Evolutionary conservation across 1,139 yeast species (phyloP).

Genomic region (Pichiaceae sp.): DNA sequence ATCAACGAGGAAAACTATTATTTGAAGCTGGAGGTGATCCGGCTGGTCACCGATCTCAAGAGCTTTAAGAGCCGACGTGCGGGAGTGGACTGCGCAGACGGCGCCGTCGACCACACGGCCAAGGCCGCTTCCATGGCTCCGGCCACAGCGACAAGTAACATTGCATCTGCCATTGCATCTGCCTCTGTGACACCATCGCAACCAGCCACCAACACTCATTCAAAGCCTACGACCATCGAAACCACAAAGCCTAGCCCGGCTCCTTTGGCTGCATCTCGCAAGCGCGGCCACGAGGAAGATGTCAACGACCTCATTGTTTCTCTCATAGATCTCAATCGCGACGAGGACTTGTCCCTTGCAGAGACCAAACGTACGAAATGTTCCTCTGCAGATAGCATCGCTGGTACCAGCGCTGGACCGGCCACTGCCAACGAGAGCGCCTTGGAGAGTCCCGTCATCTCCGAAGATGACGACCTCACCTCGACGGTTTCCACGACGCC

Average conservation of each 20-base stretch:
- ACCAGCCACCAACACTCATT: not conserved
- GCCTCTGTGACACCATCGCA: not conserved
- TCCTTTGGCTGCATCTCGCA: not conserved
- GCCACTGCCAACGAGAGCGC: not conserved
- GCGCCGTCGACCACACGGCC: not conserved
- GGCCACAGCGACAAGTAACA: not conserved
- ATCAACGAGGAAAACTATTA: slow-evolving; percentile 28
- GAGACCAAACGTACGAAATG: not conserved
- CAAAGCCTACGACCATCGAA: not conserved
- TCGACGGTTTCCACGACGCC: slow-evolving; percentile 19
- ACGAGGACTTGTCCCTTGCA: not conserved
- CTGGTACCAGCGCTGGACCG: not conserved
- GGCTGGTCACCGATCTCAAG: slow-evolving; percentile 25
- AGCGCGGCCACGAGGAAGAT: slow-evolving; percentile 13
- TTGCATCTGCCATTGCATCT: not conserved
- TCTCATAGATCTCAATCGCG: slow-evolving; percentile 22
- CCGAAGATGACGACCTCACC: slow-evolving; percentile 11
- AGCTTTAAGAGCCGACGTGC: slow-evolving; percentile 9
- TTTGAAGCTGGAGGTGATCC: slow-evolving; percentile 25
- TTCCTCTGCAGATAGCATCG: not conserved
- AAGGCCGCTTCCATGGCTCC: not conserved
- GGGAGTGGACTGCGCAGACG: not conserved
- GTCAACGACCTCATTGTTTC: slow-evolving; percentile 25
- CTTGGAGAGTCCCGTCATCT: not conserved
- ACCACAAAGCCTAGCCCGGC: not conserved